Base-by-base conservation (phyloP, 768 basidiomycete genomes). In the Tricholoma sp. region DNA sequence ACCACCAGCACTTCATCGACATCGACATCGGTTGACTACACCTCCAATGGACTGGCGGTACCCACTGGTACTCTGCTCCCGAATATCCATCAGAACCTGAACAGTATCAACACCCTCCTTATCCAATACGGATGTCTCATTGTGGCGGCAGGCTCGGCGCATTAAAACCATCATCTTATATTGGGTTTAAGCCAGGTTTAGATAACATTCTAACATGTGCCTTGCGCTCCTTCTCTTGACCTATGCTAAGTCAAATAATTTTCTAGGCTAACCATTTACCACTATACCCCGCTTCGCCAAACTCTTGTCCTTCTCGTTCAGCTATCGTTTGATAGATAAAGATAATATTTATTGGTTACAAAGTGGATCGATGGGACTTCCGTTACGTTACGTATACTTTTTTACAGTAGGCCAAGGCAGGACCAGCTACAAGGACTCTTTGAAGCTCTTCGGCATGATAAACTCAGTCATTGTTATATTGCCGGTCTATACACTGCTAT, bases 1-100 rank as follows among this genome's bases (percentile, higher is more conserved):
- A 59, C 58, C 35, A 56, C 64, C 16, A 56, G 56, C 19, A 52
- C 18, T 37, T 31, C 53, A n/a, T 8, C 24, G n/a, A 41, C 52
- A 29, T 10, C 53, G n/a, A 41, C 52, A 1, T 37, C 52, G 37
- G 19, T 24, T 22, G 21, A 16, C 6, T 54, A 14, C 27, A 47
- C 37, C 27, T 54, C 52, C n/a, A 18, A 19, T 18, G 21, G 24
- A 4, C 27, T 16, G 14, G 53, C 53, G 45, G 12, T 45, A 11
- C 27, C 53, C n/a, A 54, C 53, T 31, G 18, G 27, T 31, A 32
- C 22, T 16, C 22, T 14, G 22, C 19, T 10, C 11, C 49, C 18
- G 31, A 19, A 22, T 41, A 57, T 12, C 4, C 37, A 24, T 10
- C 14, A 52, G 43, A 57, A 46, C 21, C 35, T 57, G 24, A 32